Base-by-base conservation (phyloP, 208 protist genomes). In the Crithidia thermophila region DNA sequence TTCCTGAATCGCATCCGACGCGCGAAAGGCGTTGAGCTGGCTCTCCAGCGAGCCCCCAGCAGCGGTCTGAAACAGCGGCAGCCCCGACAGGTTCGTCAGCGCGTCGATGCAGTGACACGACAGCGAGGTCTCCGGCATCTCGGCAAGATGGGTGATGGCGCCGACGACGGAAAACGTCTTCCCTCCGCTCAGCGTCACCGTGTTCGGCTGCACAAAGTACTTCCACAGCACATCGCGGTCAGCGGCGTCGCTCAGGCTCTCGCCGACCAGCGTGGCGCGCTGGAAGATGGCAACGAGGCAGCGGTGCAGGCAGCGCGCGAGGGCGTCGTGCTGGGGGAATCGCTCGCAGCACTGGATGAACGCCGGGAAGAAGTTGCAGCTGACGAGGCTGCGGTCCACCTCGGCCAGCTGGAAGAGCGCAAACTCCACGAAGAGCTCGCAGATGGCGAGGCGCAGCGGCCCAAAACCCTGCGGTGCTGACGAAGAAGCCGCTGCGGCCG, bases 401-500 rank as follows among this genome's bases (percentile, higher is more conserved):
- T 72, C 59, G 4, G 71, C 64, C 4, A 84, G 46, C 46, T 80
- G 59, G 50, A 81, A 85, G 31, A 75, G 62, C 10, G 70, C 61
- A 7, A 92, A 31, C 72, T 92, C 86, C 0, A 78, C 72, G 58
- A 89, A 92, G 25, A 89, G 43, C 52, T 87, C 80, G 47, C 79
- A 87, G 25, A 87, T 62, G 4, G 70, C 59, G 13, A 88, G 43
- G 9, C 75, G 70, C 27, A 77, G 62, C 25, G 60, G 39, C 23
- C 77, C 72, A 10, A 77, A 59, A 34, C 59, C 67, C 33, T 70
- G 55, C 43, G 5, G 42, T 11, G 49, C 21, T 39, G 10, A 43
- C 11, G 11, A 27, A 20, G 31, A 27, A 10, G 33, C 36, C 0
- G 6, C 4, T 0, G 40, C 4, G 14, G 33, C 25, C 11, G 33